Percentiles rank a stretch among this genome's conserved stretches.
Conservation (phyloP, 164 flowering plant species). For the Buxus sempervirens region DNA sequence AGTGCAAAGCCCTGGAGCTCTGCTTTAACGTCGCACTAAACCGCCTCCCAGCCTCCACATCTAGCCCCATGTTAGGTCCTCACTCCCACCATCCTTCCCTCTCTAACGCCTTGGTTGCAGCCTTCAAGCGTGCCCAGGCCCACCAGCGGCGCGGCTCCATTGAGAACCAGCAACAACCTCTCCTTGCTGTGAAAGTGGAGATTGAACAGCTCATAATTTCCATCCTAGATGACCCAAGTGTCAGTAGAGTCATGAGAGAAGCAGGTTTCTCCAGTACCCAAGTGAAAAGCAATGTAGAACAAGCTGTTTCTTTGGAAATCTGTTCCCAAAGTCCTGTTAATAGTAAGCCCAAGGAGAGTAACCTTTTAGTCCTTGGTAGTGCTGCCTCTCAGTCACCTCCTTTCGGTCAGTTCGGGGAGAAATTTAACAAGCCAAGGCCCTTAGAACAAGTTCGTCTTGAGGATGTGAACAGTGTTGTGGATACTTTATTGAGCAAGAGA, state of each 20-base stretch:
- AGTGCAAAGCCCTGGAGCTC: slow-evolving; percentile 88
- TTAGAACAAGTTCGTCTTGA: slow-evolving; percentile 35
- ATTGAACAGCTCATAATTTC: slow-evolving; percentile 85
- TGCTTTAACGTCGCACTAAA: slow-evolving; percentile 98
- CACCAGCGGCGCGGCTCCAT: slow-evolving; percentile 93
- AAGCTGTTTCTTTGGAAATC: slow-evolving; percentile 63
- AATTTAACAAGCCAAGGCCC: slow-evolving; percentile 15
- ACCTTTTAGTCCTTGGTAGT: slow-evolving; percentile 24
- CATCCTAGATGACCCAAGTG: slow-evolving; percentile 95
- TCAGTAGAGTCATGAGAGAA: slow-evolving; percentile 96
- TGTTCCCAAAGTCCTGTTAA: slow-evolving; percentile 32
- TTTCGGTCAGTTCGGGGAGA: slow-evolving; percentile 12
- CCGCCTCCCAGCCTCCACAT: slow-evolving; percentile 78
- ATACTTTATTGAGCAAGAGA: slow-evolving; percentile 45
- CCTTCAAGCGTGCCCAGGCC: slow-evolving; percentile 96
- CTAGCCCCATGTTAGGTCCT: slow-evolving; percentile 49
- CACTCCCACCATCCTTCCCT: slow-evolving; percentile 65
- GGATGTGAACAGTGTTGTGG: slow-evolving; percentile 55
- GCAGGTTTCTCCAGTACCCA: slow-evolving; percentile 95
- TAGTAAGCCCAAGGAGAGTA: slow-evolving; percentile 44
- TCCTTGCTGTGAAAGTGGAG: slow-evolving; percentile 85
- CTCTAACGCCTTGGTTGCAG: slow-evolving; percentile 92
- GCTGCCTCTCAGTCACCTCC: slow-evolving; percentile 22
- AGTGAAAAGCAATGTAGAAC: slow-evolving; percentile 83
- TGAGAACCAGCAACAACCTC: slow-evolving; percentile 85